phyloP scores from a whole-genome alignment of 768 basidiomycete genomes.

The Calocybe cyanea region DNA sequence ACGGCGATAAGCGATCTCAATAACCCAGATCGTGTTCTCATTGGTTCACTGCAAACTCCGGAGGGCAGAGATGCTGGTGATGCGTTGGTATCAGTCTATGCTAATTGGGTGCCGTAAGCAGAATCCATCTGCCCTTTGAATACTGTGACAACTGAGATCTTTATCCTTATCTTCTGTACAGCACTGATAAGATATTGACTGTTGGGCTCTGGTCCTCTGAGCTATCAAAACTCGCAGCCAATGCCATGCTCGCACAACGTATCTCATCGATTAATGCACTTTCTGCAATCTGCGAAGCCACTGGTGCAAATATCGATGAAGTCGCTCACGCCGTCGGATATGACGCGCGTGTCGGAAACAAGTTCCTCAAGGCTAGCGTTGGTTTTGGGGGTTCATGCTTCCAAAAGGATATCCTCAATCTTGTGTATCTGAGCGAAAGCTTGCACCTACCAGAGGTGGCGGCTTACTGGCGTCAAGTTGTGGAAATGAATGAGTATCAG shows the following conservation, averaged over 20 bases:
- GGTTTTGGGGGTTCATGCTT: conserved; percentile 99
- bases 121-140: background rate
- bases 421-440: conserved; percentile 95
- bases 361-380: conserved; percentile 92
- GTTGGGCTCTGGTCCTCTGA: conserved; percentile 99
- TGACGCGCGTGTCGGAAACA: conserved; percentile 90
- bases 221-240: conserved; percentile 96
- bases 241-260: conserved; percentile 98
- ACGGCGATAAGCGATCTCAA: conserved; percentile 92
- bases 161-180: conserved; percentile 23
- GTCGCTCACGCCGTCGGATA: conserved; percentile 92
- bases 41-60: conserved; percentile 88
- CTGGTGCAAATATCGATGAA: conserved; percentile 98
- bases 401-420: conserved; percentile 99
- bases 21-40: conserved; percentile 91
- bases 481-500: conserved; percentile 98
- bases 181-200: conserved; percentile 75
- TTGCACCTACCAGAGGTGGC: conserved; percentile 95
- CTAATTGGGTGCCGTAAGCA: conserved; percentile 93
- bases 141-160: no score
- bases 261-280: conserved; percentile 98
- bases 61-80: conserved; percentile 82
- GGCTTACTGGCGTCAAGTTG: conserved; percentile 95
- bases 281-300: conserved; percentile 97
- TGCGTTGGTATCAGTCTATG: conserved; percentile 77